Percentiles rank a stretch among this genome's conserved stretches.
These are phyloP conservation scores for Chlorencoelia australis DNA, from an alignment of 2,329 filamentous ascomycete genomes.

Conservation along the genomic window DNA sequence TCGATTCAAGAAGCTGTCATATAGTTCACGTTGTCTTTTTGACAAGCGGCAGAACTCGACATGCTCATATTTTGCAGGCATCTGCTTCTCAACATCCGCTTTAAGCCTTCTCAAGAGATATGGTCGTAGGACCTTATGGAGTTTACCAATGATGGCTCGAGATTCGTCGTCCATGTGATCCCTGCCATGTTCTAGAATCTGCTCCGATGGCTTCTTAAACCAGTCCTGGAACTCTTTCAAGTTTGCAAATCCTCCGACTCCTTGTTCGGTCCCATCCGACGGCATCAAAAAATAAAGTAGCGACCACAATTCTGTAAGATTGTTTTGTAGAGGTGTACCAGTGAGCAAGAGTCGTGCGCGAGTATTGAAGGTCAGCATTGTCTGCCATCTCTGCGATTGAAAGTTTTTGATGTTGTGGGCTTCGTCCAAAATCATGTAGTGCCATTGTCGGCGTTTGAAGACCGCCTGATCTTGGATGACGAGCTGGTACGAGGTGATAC, in stretches of 20 bases:
- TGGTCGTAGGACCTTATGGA: constrained; percentile 87
- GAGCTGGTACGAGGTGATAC: constrained; percentile 95
- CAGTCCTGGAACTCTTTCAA: constrained; percentile 94
- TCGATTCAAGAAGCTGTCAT: constrained; percentile 90
- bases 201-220: constrained; percentile 89
- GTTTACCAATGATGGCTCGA: constrained; percentile 79
- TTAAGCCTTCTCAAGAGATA: constrained; percentile 88
- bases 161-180: constrained; percentile 93
- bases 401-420: constrained; percentile 99
- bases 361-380: constrained; percentile 86
- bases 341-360: constrained; percentile 79
- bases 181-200: constrained; percentile 88
- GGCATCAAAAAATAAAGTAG: constrained; percentile 95
- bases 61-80: constrained; percentile 96
- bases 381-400: constrained; percentile 94
- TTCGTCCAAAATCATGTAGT: constrained; percentile 97
- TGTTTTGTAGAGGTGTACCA: constrained; percentile 93
- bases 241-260: constrained; percentile 83
- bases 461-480: constrained; percentile 90
- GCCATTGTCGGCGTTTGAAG: constrained; percentile 87
- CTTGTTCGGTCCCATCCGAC: constrained; percentile 61
- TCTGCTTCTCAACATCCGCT: constrained; percentile 96
- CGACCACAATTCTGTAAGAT: constrained; percentile 93
- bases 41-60: constrained; percentile 93
- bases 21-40: constrained; percentile 88